These are phyloP conservation scores for Shiraia sp. DNA, from an alignment of 2,329 filamentous ascomycete species.

Conservation along the genomic window DNA sequence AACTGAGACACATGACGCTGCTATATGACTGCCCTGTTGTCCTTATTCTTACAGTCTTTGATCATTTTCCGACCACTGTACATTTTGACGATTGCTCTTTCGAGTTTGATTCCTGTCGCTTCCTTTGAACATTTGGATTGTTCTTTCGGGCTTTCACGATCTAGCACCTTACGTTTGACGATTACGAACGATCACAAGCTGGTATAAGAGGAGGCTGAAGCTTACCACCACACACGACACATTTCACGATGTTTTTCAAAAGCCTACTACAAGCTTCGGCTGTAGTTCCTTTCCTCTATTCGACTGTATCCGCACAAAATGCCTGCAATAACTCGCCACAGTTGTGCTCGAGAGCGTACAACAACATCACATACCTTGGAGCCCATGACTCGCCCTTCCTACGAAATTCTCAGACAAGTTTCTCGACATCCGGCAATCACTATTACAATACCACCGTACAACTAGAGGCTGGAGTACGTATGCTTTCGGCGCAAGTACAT, in stretches of 20 bases:
- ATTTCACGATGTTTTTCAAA: constrained; percentile 35
- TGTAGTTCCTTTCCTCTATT: constrained; percentile 34
- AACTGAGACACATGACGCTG: constrained; percentile 15
- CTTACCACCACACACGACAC: constrained; percentile 1
- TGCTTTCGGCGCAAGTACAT: constrained; percentile 75
- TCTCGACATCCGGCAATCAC: constrained; percentile 72
- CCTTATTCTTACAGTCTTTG: constrained; percentile 4
- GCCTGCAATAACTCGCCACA: constrained; percentile 82
- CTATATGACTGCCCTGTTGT: constrained; percentile 5
- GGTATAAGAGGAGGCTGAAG: background rate
- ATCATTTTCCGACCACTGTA: no score
- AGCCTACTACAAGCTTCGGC: constrained; percentile 30
- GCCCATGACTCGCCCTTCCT: constrained; percentile 77
- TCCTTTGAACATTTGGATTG: constrained; percentile 2
- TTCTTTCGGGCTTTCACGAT: constrained; percentile 3
- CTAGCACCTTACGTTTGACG: constrained; percentile 9
- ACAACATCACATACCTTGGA: constrained; percentile 76
- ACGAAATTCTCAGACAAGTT: constrained; percentile 63
- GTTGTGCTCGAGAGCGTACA: constrained; percentile 72
- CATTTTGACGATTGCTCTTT: constrained; percentile 5
- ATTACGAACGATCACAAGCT: background rate
- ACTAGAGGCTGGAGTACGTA: constrained; percentile 70
- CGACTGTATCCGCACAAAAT: constrained; percentile 36
- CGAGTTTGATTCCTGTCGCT: background rate
- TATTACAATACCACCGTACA: constrained; percentile 73